Base-by-base conservation (phyloP, 2,329 filamentous ascomycete genomes). In the Fusarium subtropicale region DNA sequence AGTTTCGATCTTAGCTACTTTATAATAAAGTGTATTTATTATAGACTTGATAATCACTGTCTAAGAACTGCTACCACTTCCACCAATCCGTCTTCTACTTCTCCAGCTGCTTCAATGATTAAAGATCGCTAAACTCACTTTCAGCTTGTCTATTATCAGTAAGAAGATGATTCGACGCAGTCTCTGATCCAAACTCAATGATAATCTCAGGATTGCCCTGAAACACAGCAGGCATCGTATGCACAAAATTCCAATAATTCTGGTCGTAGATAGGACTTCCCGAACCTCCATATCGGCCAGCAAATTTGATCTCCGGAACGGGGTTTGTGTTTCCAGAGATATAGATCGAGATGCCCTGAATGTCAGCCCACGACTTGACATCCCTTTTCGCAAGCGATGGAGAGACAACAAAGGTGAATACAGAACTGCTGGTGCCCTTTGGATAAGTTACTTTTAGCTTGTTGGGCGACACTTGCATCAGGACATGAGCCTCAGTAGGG, bases 391-490 rank as follows among this genome's bases (percentile, higher is more conserved):
- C 18, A 12, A 65, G 52, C 4, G 60, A 65, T 6, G 60, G 61
- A 9, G 59, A 64, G n/a, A 30, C 52, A 11, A 22, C 38, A 18
- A 64, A 64, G 3, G 61, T 64, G 24, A 64, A 64, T 4, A 64
- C 59, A 1, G 59, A 64, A 30, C 38, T 58, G 3, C 31, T 58
- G 0, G 38, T 64, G 0, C 61, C 61, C 4, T 64, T 1, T 0
- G 59, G 61, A n/a, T 64, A 64, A 0, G 45, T 51, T 7, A 64
- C 44, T 6, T 52, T 64, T 0, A 64, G 45, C 7, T 36, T 64
- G 39, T 52, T 64, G 5, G 59, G 52, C 0, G 61, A 64, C 7
- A 64, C 61, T 6, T 64, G 12, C 52, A 64, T 51, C 13, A 64
- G n/a, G 11, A 56, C 33, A 9, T 64, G 52, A 4, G 61, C 39